These are phyloP conservation scores for Microcyclospora tardicrescens DNA, from an alignment of 2,329 filamentous ascomycete species.

Conservation along the genomic window DNA sequence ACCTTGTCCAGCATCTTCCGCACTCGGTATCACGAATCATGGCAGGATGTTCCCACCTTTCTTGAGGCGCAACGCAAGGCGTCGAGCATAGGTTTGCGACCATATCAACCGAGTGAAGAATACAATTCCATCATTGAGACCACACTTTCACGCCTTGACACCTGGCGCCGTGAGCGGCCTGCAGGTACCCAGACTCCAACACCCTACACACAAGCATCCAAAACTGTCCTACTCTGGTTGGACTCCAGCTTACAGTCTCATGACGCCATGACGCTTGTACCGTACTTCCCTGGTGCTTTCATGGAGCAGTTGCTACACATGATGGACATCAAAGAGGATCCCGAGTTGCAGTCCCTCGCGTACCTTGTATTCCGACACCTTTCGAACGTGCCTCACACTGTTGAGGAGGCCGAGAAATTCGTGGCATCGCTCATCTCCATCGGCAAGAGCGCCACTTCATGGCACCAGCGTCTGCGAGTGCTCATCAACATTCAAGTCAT, in stretches of 20 bases:
- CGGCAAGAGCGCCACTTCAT: conserved; percentile 68
- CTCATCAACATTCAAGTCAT: conserved; percentile 98
- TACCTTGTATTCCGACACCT: conserved; percentile 96
- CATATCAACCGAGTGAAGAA: conserved; percentile 66
- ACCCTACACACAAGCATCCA: conserved; percentile 87
- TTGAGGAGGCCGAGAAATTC: conserved; percentile 72
- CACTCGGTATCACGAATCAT: conserved; percentile 88
- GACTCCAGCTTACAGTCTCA: conserved; percentile 82
- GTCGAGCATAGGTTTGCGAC: conserved; percentile 71
- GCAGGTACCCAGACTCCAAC: conserved; percentile 88
- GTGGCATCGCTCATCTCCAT: conserved; percentile 79
- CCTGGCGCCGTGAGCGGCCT: conserved; percentile 71
- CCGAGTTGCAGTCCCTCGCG: conserved; percentile 82
- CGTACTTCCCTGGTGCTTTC: conserved; percentile 81
- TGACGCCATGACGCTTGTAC: conserved; percentile 80
- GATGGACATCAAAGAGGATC: conserved; percentile 99
- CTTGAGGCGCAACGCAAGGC: conserved; percentile 65
- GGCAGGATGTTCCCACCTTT: conserved; percentile 62
- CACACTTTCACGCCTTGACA: conserved; percentile 67
- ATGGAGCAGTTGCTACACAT: conserved; percentile 93
- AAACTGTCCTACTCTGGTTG: conserved; percentile 91
- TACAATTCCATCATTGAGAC: conserved; percentile 59
- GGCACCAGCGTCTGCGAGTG: conserved; percentile 90
- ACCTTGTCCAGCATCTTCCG: conserved; percentile 81
- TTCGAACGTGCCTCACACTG: conserved; percentile 84